Base-by-base conservation (phyloP, 2,329 filamentous ascomycete genomes). In the Xylaria arbuscula region DNA sequence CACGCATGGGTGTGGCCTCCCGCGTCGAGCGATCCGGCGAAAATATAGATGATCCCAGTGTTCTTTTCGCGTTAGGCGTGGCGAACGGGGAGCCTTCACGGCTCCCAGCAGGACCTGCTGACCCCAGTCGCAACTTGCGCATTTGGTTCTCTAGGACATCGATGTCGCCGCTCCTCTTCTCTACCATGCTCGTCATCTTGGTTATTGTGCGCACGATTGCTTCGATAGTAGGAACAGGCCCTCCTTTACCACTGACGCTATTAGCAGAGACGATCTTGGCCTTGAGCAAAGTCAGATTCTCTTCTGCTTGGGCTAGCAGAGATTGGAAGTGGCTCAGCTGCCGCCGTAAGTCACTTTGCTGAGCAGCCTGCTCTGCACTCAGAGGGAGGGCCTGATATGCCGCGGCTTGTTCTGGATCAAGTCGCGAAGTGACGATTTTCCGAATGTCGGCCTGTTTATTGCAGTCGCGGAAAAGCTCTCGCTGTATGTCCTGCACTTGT, bases 181-280 rank as follows among this genome's bases (percentile, higher is more conserved):
- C 93, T 0, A 92, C 92, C 91, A 98, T 95, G 68, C 85, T 88
- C 40, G 94, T 98, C 92, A 99, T 94, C 77, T 96, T 97, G 66
- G 86, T 85, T 72, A 99, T 97, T 0, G 96, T 99, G 68, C 92
- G 93, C 73, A 94, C 91, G 22, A 99, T 93, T 0, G 93, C 93
- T 74, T 98, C 96, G 10, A 98, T 93, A 0, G 94, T 98, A 0
- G 96, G 96, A 4, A 80, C 76, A 24, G 76, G 78, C 0, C 77
- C 78, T 6, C 81, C 80, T 65, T 81, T 86, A 72, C 83, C 86
- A 50, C 82, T 81, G 2, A 83, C 78, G 57, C 83, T 83, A 19
- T 85, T 86, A 8, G 85, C 84, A 1, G 87, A 82, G 0, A 91
- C 90, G 19, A 98, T 85, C 74, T 90, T 92, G 2, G 94, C 91